These are phyloP conservation scores for Periconia macrospinosa DNA, from an alignment of 2,329 filamentous ascomycete genomes.

Conservation along the genomic window DNA sequence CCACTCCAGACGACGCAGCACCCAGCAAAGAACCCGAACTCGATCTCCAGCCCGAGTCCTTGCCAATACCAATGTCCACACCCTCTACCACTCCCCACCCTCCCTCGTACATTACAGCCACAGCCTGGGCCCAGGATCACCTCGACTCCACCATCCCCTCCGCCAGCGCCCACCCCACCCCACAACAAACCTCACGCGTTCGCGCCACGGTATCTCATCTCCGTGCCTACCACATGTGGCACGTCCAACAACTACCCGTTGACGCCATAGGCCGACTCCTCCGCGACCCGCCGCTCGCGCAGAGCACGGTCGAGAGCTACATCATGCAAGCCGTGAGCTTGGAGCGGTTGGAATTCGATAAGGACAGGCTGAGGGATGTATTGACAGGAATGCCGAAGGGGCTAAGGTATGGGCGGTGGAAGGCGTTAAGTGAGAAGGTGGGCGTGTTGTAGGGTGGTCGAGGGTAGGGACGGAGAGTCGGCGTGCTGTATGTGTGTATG, in stretches of 20 bases:
- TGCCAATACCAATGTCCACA: conserved; percentile 1
- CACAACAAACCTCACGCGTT: conserved; percentile 21
- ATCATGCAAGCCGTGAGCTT: conserved; percentile 32
- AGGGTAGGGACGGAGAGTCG: neutral
- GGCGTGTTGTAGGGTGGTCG: conserved; percentile 1
- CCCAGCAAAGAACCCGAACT: neutral
- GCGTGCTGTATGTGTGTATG: neutral
- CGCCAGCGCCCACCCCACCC: neutral
- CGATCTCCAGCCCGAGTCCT: neutral
- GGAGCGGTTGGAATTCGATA: conserved; percentile 31
- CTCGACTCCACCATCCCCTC: conserved; percentile 33
- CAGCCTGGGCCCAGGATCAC: conserved; percentile 32
- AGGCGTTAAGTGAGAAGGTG: conserved; percentile 24
- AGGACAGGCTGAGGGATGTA: conserved; percentile 20
- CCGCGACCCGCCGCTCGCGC: conserved; percentile 32
- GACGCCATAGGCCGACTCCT: conserved; percentile 24
- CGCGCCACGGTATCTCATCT: conserved; percentile 35
- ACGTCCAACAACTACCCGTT: conserved; percentile 27
- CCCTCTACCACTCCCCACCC: conserved; percentile 15
- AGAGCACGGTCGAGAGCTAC: conserved; percentile 31
- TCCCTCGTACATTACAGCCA: conserved; percentile 26
- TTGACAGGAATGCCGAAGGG: conserved; percentile 23
- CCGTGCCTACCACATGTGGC: conserved; percentile 39
- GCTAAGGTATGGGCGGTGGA: conserved; percentile 29
- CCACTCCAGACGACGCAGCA: neutral